Conservation (phyloP, 2,329 filamentous ascomycete genomes). For the Penicillium polonicum region DNA sequence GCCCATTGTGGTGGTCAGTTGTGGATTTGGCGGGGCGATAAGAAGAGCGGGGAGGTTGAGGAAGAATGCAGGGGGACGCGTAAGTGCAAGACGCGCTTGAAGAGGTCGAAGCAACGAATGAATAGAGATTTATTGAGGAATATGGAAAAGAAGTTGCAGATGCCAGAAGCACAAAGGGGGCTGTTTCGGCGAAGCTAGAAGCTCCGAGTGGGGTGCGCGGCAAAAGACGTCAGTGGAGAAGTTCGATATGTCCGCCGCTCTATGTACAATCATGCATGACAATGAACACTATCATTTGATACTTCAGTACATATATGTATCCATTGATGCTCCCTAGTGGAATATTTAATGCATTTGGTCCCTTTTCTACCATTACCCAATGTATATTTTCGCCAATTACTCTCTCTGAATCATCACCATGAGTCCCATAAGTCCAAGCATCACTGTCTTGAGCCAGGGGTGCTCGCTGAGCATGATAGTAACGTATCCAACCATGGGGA, state of each 20-base stretch:
- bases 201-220: slow-evolving; percentile 14
- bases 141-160: background rate
- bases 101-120: background rate
- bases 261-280: background rate
- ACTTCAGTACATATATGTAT: too few species aligned
- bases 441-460: slow-evolving; percentile 93
- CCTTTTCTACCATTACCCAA: background rate
- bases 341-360: background rate
- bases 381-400: slow-evolving; percentile 44
- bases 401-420: slow-evolving; percentile 91
- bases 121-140: background rate
- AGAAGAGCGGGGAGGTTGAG: slow-evolving; percentile 13
- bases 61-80: slow-evolving; percentile 2
- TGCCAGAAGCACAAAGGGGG: background rate
- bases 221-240: slow-evolving; percentile 22
- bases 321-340: background rate
- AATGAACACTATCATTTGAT: background rate
- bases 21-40: slow-evolving; percentile 14
- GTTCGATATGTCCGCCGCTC: background rate
- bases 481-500: slow-evolving; percentile 94
- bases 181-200: slow-evolving; percentile 12
- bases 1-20: slow-evolving; percentile 32
- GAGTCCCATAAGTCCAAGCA: slow-evolving; percentile 92
- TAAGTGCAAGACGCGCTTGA: background rate
- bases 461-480: slow-evolving; percentile 94